phyloP scores from a whole-genome alignment of 2,329 filamentous ascomycete species.

The Cercospora sp. region DNA sequence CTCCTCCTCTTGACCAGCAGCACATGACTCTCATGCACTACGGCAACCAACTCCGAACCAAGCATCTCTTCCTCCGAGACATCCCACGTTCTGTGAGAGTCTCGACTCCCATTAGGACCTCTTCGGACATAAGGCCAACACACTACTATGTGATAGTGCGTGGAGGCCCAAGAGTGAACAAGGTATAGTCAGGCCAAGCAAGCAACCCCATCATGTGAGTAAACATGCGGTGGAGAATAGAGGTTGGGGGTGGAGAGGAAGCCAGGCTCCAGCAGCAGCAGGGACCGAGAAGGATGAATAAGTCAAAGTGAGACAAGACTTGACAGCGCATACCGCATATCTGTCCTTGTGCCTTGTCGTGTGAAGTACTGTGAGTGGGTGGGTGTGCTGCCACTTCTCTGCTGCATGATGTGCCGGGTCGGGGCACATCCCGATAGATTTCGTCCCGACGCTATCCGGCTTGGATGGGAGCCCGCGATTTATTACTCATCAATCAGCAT shows the following conservation, averaged over 20 bases:
- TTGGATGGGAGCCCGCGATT: background rate
- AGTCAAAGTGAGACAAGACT: slow-evolving; percentile 5
- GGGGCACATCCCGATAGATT: background rate
- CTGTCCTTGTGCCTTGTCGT: background rate
- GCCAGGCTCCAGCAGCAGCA: background rate
- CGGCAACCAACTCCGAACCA: background rate
- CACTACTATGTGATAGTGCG: background rate
- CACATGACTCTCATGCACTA: background rate
- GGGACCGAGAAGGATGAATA: background rate
- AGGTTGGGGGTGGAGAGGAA: background rate
- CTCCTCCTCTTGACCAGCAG: background rate
- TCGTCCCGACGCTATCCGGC: background rate
- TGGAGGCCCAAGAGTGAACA: background rate
- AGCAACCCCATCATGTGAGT: background rate
- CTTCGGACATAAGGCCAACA: background rate
- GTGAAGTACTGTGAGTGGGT: no score
- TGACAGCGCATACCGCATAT: background rate
- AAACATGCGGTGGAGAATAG: background rate
- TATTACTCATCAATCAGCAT: background rate
- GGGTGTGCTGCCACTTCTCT: background rate
- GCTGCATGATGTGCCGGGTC: background rate
- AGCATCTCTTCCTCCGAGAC: background rate
- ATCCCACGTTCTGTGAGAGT: background rate
- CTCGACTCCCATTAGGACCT: background rate
- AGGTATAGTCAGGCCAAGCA: background rate